These are phyloP conservation scores for Metschnikowia peoriensis DNA, from an alignment of 805 yeast genomes.

Conservation along the genomic window DNA sequence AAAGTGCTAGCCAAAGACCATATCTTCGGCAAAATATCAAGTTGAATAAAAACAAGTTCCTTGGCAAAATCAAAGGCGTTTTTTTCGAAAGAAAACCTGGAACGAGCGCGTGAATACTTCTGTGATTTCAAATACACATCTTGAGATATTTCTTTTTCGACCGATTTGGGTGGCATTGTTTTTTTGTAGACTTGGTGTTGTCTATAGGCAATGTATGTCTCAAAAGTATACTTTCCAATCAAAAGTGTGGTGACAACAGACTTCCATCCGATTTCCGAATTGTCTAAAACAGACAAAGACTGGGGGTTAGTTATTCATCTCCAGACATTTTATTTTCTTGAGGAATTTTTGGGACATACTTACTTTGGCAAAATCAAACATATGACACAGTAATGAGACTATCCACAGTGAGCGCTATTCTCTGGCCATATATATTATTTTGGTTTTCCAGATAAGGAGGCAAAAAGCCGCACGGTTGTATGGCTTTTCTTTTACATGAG, in stretches of 20 bases:
- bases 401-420: too few species aligned
- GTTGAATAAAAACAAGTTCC: slow-evolving; percentile 56
- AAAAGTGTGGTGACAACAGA: slow-evolving; percentile 69
- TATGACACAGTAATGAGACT: background rate
- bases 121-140: slow-evolving; percentile 77
- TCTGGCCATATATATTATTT: too few species aligned
- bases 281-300: slow-evolving; percentile 57
- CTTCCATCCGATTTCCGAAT: slow-evolving; percentile 78
- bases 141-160: slow-evolving; percentile 63
- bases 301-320: slow-evolving; percentile 22
- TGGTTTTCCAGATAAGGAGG: too few species aligned
- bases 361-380: background rate
- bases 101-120: slow-evolving; percentile 75
- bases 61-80: slow-evolving; percentile 51
- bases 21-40: slow-evolving; percentile 46
- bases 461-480: too few species aligned
- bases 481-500: too few species aligned
- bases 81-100: slow-evolving; percentile 60
- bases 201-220: slow-evolving; percentile 68
- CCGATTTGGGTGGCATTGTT: slow-evolving; percentile 56
- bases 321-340: too few species aligned
- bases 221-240: slow-evolving; percentile 71
- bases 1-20: slow-evolving; percentile 54
- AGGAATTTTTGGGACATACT: background rate
- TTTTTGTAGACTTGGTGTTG: slow-evolving; percentile 67